These are phyloP conservation scores for Zasmidium cellare DNA, from an alignment of 2,329 filamentous ascomycete genomes.

Conservation along the genomic window DNA sequence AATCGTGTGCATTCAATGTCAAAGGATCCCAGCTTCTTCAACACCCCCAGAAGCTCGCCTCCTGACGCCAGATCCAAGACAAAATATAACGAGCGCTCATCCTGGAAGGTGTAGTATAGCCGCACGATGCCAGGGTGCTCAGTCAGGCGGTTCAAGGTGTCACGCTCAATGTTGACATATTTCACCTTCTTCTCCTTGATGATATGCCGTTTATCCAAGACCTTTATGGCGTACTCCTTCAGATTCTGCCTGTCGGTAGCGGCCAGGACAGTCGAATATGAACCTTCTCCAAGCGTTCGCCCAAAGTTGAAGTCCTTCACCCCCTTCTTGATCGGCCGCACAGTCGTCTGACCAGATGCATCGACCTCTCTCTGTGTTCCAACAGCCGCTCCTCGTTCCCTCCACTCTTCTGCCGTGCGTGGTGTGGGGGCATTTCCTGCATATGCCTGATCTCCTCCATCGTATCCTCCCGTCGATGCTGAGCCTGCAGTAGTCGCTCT, in stretches of 20 bases:
- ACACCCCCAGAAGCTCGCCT: slow-evolving; percentile 84
- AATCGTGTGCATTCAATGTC: slow-evolving; percentile 93
- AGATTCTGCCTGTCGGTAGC: slow-evolving; percentile 91
- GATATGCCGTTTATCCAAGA: slow-evolving; percentile 96
- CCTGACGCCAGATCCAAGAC: slow-evolving; percentile 91
- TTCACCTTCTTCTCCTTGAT: slow-evolving; percentile 99
- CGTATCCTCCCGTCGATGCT: slow-evolving; percentile 23
- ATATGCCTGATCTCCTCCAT: slow-evolving; percentile 25
- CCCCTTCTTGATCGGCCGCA: slow-evolving; percentile 89
- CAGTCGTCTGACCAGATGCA: slow-evolving; percentile 71
- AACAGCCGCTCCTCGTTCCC: slow-evolving; percentile 89
- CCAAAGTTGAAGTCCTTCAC: slow-evolving; percentile 97
- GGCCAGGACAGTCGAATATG: slow-evolving; percentile 92
- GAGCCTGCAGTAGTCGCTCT: slow-evolving; percentile 27
- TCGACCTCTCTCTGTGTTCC: slow-evolving; percentile 81
- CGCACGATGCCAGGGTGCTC: slow-evolving; percentile 96
- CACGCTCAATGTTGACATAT: slow-evolving; percentile 99
- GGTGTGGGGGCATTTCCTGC: slow-evolving; percentile 52
- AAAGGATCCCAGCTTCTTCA: slow-evolving; percentile 94
- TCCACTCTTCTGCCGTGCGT: slow-evolving; percentile 84
- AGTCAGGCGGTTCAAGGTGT: slow-evolving; percentile 91
- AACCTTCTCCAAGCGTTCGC: slow-evolving; percentile 86
- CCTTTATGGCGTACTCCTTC: slow-evolving; percentile 97
- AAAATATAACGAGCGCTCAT: slow-evolving; percentile 94
- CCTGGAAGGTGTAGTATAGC: slow-evolving; percentile 97